Conservation (phyloP, 2,329 filamentous ascomycete genomes). For the Westerdykella ornata region DNA sequence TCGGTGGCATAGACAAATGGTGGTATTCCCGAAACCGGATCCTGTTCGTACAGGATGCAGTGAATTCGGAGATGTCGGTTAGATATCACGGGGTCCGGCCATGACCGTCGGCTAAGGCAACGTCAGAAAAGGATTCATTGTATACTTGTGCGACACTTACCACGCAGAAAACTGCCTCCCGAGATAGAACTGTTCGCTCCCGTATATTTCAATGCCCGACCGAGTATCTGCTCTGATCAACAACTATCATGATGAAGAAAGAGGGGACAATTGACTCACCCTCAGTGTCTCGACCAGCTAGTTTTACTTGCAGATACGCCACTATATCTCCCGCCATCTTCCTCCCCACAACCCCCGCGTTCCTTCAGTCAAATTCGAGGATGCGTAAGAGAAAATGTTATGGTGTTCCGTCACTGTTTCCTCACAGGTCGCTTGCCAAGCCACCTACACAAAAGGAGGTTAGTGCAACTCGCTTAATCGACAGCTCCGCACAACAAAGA, state of each 20-base stretch:
- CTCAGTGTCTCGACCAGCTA: slow-evolving; percentile 9
- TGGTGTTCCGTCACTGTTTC: neutral
- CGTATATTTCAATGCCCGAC: slow-evolving; percentile 25
- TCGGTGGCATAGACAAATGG: slow-evolving; percentile 46
- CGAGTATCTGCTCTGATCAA: slow-evolving; percentile 23
- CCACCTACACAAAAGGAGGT: neutral
- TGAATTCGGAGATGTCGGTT: slow-evolving; percentile 43
- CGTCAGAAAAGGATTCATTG: neutral
- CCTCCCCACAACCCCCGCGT: slow-evolving; percentile 1
- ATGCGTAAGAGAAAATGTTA: slow-evolving; percentile 6
- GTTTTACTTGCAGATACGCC: slow-evolving; percentile 23
- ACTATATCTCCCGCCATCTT: slow-evolving; percentile 24
- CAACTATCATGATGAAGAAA: neutral
- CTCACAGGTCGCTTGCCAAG: neutral
- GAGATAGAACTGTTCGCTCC: slow-evolving; percentile 33
- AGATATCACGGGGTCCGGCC: slow-evolving; percentile 37
- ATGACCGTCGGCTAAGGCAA: slow-evolving; percentile 22
- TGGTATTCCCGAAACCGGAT: slow-evolving; percentile 27
- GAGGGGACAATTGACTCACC: slow-evolving; percentile 14
- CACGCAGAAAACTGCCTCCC: slow-evolving; percentile 30
- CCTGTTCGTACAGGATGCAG: slow-evolving; percentile 43
- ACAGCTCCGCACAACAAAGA: slow-evolving; percentile 19
- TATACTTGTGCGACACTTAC: slow-evolving; percentile 13
- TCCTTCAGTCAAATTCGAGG: slow-evolving; percentile 1
- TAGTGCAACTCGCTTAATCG: slow-evolving; percentile 10